These are phyloP conservation scores for Hortaea werneckii DNA, from an alignment of 2,329 filamentous ascomycete species.

Conservation along the genomic window DNA sequence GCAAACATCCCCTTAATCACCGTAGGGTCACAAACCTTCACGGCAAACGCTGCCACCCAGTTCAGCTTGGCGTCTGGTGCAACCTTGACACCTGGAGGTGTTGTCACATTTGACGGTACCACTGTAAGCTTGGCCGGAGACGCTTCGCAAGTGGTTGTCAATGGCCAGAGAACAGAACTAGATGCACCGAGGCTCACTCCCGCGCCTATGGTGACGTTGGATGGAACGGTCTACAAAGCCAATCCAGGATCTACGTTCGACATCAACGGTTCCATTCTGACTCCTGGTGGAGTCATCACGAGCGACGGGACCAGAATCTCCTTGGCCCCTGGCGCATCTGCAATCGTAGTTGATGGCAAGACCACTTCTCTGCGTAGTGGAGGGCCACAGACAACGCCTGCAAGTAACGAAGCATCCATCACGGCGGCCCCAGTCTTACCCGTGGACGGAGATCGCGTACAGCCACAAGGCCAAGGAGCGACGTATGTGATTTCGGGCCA, in stretches of 20 bases:
- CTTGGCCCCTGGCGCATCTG: slow-evolving; percentile 10
- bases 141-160: slow-evolving; percentile 31
- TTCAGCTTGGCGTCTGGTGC: slow-evolving; percentile 32
- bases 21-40: slow-evolving; percentile 30
- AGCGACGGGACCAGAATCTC: slow-evolving; percentile 16
- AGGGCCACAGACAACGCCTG: background rate
- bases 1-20: slow-evolving; percentile 27
- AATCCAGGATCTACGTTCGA: slow-evolving; percentile 26
- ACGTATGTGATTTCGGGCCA: slow-evolving; percentile 20
- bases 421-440: slow-evolving; percentile 22
- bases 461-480: slow-evolving; percentile 16
- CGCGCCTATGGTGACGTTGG: slow-evolving; percentile 21
- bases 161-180: slow-evolving; percentile 27
- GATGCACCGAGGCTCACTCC: slow-evolving; percentile 22
- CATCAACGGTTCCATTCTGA: slow-evolving; percentile 14
- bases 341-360: slow-evolving; percentile 18
- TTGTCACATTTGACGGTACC: slow-evolving; percentile 28
- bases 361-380: slow-evolving; percentile 5
- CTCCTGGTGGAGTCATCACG: slow-evolving; percentile 15
- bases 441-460: slow-evolving; percentile 17
- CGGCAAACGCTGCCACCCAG: slow-evolving; percentile 37
- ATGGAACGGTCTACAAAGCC: slow-evolving; percentile 19
- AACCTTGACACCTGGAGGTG: slow-evolving; percentile 27
- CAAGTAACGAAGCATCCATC: slow-evolving; percentile 7
- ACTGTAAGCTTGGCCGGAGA: slow-evolving; percentile 31